These are phyloP conservation scores for Daedaleopsis sinensis DNA, from an alignment of 768 basidiomycete species.

Conservation along the genomic window DNA sequence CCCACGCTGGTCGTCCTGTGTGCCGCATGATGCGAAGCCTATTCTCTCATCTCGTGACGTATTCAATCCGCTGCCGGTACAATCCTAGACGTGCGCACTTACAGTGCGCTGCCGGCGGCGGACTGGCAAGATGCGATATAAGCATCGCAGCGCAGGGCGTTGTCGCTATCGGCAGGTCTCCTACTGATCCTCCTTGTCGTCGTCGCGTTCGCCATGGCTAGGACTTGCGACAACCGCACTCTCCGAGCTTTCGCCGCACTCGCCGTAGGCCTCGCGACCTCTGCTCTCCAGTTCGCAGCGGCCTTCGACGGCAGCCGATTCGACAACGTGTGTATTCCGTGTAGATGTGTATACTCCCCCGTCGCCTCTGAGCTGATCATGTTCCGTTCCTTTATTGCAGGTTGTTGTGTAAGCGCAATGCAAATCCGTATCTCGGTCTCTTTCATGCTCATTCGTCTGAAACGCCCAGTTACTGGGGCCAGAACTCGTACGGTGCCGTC, in stretches of 20 bases:
- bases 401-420: slow-evolving; percentile 52
- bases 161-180: slow-evolving; percentile 8
- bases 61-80: slow-evolving; percentile 5
- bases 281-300: slow-evolving; percentile 27
- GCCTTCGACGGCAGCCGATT: slow-evolving; percentile 61
- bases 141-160: background rate
- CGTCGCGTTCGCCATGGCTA: slow-evolving; percentile 15
- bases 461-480: slow-evolving; percentile 65
- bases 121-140: slow-evolving; percentile 15
- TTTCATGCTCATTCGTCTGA: background rate
- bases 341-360: slow-evolving; percentile 6
- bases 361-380: background rate
- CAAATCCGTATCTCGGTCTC: background rate
- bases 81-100: slow-evolving; percentile 4
- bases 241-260: slow-evolving; percentile 19
- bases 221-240: slow-evolving; percentile 6
- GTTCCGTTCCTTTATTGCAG: slow-evolving; percentile 31
- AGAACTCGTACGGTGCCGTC: slow-evolving; percentile 71
- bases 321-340: slow-evolving; percentile 57
- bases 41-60: slow-evolving; percentile 15
- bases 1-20: slow-evolving; percentile 9
- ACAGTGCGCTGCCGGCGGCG: background rate
- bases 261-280: slow-evolving; percentile 15
- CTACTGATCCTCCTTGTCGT: slow-evolving; percentile 7
- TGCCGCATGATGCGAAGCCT: slow-evolving; percentile 13